These are phyloP conservation scores for Fusarium avenaceum DNA, from an alignment of 2,329 filamentous ascomycete species.

Conservation along the genomic window DNA sequence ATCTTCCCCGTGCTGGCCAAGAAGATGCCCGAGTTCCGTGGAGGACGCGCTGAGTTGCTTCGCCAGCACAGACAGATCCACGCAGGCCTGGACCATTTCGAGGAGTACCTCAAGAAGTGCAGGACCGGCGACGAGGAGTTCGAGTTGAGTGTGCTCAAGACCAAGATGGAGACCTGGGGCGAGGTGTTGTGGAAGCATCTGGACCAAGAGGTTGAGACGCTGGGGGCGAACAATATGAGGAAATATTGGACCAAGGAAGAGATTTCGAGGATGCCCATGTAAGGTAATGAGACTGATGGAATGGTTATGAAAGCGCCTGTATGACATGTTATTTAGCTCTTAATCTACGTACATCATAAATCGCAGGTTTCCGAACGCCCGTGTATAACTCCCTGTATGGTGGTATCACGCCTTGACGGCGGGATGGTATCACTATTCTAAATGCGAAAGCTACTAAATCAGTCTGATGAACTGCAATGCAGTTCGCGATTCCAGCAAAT, in stretches of 20 bases:
- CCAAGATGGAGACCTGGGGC: constrained; percentile 82
- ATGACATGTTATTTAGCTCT: constrained; percentile 13
- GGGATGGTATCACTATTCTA: constrained; percentile 30
- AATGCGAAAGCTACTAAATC: constrained; percentile 9
- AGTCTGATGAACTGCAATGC: background rate
- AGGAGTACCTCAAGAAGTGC: constrained; percentile 75
- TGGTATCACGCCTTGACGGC: constrained; percentile 5
- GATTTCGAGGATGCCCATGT: constrained; percentile 79
- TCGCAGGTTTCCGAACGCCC: constrained; percentile 26
- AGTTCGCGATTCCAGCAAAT: background rate
- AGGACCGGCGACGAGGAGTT: constrained; percentile 72
- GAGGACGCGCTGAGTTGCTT: constrained; percentile 70
- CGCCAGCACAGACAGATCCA: constrained; percentile 86
- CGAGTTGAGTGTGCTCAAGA: constrained; percentile 71
- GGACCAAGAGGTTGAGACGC: constrained; percentile 83
- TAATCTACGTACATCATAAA: constrained; percentile 13
- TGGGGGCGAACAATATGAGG: constrained; percentile 87
- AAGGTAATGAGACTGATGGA: constrained; percentile 56
- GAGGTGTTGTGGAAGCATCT: constrained; percentile 84
- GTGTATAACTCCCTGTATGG: constrained; percentile 5
- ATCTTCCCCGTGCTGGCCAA: constrained; percentile 83
- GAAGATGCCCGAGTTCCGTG: constrained; percentile 82
- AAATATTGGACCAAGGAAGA: constrained; percentile 84
- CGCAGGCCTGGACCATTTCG: constrained; percentile 75
- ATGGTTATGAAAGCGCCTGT: background rate